Evolutionary conservation across 768 basidiomycete genomes (phyloP).

Genomic region (Pleurotus cornucopiae): DNA sequence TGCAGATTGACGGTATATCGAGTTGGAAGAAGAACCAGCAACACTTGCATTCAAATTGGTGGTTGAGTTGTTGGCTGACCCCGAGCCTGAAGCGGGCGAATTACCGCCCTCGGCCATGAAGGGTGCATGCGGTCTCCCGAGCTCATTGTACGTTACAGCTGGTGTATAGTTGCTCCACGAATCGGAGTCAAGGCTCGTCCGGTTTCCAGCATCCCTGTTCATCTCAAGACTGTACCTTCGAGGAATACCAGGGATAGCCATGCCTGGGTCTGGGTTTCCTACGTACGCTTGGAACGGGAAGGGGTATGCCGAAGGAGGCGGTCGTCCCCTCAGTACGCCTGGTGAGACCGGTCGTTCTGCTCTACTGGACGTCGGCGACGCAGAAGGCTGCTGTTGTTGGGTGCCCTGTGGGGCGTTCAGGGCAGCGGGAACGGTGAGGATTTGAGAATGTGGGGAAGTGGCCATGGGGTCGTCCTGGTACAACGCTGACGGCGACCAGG

Average conservation of each 20-base stretch:
- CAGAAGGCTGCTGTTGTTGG: no score
- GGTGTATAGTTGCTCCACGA: background rate
- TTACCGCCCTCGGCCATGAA: conserved; percentile 25
- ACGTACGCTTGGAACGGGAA: conserved; percentile 60
- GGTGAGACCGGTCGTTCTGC: no score
- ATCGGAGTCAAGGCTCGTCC: conserved; percentile 1
- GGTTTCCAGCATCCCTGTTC: background rate
- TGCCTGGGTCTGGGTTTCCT: conserved; percentile 62
- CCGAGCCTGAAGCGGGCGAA: conserved; percentile 1
- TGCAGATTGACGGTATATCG: conserved; percentile 1
- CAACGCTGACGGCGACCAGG: background rate
- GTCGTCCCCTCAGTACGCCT: background rate
- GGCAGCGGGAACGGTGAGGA: background rate
- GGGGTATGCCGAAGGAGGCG: conserved; percentile 31
- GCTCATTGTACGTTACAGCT: background rate
- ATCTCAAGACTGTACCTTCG: background rate
- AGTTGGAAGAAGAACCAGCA: conserved; percentile 15
- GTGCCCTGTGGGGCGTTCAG: no score
- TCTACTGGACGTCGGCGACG: no score
- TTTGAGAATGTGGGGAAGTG: background rate
- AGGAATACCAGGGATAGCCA: conserved; percentile 27
- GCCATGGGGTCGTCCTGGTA: background rate
- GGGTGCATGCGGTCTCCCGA: conserved; percentile 30
- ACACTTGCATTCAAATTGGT: conserved; percentile 14
- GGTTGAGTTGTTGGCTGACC: background rate